These are phyloP conservation scores for Laburnicola sp. DNA, from an alignment of 2,329 filamentous ascomycete species.

Conservation along the genomic window DNA sequence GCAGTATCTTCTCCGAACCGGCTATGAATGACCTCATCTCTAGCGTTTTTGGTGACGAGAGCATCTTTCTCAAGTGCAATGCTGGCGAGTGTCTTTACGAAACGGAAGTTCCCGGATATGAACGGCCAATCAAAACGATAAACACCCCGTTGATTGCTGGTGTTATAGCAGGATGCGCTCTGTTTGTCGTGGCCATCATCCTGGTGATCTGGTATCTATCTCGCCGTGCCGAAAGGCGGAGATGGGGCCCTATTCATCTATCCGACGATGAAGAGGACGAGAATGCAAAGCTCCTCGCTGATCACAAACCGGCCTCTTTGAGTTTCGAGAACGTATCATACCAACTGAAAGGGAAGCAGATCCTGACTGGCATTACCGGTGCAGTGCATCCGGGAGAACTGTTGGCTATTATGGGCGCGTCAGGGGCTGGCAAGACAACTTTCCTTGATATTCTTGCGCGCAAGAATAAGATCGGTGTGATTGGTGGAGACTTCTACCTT, in stretches of 20 bases:
- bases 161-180: conserved; percentile 80
- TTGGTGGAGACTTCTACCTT: conserved; percentile 81
- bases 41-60: conserved; percentile 85
- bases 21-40: conserved; percentile 90
- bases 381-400: conserved; percentile 94
- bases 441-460: conserved; percentile 94
- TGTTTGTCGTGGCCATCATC: conserved; percentile 88
- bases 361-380: conserved; percentile 78
- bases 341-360: conserved; percentile 81
- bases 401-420: conserved; percentile 97
- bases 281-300: conserved; percentile 79
- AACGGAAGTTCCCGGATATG: conserved; percentile 90
- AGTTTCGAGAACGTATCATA: conserved; percentile 90
- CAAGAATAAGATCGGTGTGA: conserved; percentile 89
- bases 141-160: conserved; percentile 95
- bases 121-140: conserved; percentile 86
- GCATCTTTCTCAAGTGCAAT: conserved; percentile 79
- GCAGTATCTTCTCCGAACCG: conserved; percentile 87
- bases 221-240: conserved; percentile 63
- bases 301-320: conserved; percentile 87
- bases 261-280: conserved; percentile 85
- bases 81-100: conserved; percentile 92
- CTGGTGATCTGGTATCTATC: conserved; percentile 86
- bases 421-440: conserved; percentile 94
- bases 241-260: conserved; percentile 74